These are phyloP conservation scores for Pisolithus microcarpus DNA, from an alignment of 768 basidiomycete genomes.

Conservation along the genomic window DNA sequence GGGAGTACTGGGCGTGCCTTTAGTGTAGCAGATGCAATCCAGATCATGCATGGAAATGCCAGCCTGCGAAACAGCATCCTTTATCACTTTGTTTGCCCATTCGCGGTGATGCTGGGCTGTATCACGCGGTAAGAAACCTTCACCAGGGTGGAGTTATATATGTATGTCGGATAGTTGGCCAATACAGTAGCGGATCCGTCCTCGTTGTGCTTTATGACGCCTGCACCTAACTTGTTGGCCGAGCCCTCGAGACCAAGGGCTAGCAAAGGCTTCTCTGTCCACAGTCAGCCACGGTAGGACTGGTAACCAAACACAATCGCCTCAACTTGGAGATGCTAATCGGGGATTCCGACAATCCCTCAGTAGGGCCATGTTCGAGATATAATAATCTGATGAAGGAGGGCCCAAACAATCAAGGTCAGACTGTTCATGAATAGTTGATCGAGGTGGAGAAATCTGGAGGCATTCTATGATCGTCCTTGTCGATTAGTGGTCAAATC, in stretches of 20 bases:
- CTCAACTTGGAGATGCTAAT: constrained; percentile 30
- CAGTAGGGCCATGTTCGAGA: too few relatives aligned
- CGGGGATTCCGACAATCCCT: constrained; percentile 13
- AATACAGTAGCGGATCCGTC: constrained; percentile 72
- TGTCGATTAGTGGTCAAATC: constrained; percentile 32
- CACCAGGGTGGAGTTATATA: constrained; percentile 97
- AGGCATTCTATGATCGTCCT: constrained; percentile 10
- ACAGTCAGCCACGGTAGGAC: constrained; percentile 5
- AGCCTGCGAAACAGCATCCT: constrained; percentile 65
- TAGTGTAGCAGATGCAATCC: constrained; percentile 95
- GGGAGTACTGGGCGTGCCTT: constrained; percentile 51
- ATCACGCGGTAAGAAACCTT: constrained; percentile 93
- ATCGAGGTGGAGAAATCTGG: too few relatives aligned
- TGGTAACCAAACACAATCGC: constrained; percentile 11
- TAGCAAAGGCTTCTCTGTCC: constrained; percentile 57
- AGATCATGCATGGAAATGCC: constrained; percentile 65
- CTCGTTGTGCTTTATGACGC: constrained; percentile 76
- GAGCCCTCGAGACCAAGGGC: constrained; percentile 98
- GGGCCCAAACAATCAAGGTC: too few relatives aligned
- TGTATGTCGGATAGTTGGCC: constrained; percentile 93
- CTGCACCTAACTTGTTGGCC: constrained; percentile 95
- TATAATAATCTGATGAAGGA: too few relatives aligned
- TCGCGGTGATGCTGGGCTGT: constrained; percentile 94
- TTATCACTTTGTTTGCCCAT: constrained; percentile 81
- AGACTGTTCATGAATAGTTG: too few relatives aligned